Evolutionary conservation across 2,329 filamentous ascomycete species (phyloP), one percentile per base, ranked within the genome.

Genomic region (Corniculantispora saksenae): DNA sequence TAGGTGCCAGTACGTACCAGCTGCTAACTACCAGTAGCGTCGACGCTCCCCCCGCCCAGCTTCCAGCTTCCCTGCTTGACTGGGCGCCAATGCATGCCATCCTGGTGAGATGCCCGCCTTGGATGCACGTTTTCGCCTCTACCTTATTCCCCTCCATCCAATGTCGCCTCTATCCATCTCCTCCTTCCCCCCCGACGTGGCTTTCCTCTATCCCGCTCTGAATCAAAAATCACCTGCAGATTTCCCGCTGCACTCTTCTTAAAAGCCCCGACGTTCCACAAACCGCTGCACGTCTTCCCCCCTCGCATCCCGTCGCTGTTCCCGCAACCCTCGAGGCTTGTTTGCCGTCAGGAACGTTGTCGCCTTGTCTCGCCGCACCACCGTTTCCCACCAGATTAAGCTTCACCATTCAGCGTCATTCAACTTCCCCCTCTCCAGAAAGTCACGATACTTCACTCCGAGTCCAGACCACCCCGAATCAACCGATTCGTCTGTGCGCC

Each of bases 51-150:
- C 10, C 32, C 32, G 5, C 17, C 29, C 54, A 54, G 59, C 50
- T 48, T 25, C 29, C 17, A 27, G 43, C 21, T 23, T 25, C 43
- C 54, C 55, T 38, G 23, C 45, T 45, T 40, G 38, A 25, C 59
- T 61, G 59, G 59, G 50, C 59, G 48, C 59, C 59, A 61, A 61
- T 61, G 59, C 59, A 61, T 58, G 58, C 13, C 45, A 15, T 25
- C n/a, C n/a, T n/a, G n/a, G n/a, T n/a, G n/a, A n/a, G n/a, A n/a
- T n/a, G n/a, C n/a, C n/a, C n/a, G n/a, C n/a, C n/a, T n/a, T n/a
- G n/a, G n/a, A 19, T 40, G 54, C 47, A 27, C 57, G 58, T 51
- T 51, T 51, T 50, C 58, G 58, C 58, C 47, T 51, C 58, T 61
- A n/a, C n/a, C n/a, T n/a, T n/a, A n/a, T n/a, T n/a, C n/a, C n/a